Evolutionary conservation across 805 yeast species (phyloP).

Genomic region (Nakazawaea ambrosiae): DNA sequence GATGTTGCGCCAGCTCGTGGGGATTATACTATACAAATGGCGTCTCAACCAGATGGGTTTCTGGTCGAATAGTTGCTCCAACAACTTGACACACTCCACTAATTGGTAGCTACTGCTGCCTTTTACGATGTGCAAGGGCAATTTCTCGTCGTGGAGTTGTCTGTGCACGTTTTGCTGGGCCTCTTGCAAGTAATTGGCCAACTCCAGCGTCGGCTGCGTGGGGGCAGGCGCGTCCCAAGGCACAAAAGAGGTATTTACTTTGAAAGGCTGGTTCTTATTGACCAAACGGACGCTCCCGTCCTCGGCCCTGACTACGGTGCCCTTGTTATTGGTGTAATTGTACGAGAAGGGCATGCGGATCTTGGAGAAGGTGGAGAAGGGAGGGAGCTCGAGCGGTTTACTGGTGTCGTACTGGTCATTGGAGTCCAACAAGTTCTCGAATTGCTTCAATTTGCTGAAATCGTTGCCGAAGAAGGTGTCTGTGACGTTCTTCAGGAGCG

Average conservation of each 20-base stretch:
- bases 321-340: conserved; percentile 67
- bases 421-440: conserved; percentile 26
- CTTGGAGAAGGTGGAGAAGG: conserved; percentile 80
- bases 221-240: conserved; percentile 47
- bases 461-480: conserved; percentile 13
- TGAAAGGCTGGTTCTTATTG: conserved; percentile 35
- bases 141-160: conserved; percentile 15
- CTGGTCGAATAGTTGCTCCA: conserved; percentile 45
- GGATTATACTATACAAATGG: conserved; percentile 54
- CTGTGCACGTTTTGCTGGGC: conserved; percentile 26
- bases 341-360: conserved; percentile 73
- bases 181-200: conserved; percentile 36
- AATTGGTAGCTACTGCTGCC: conserved; percentile 20
- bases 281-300: conserved; percentile 49
- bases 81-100: conserved; percentile 35
- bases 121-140: not conserved
- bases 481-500: conserved; percentile 21
- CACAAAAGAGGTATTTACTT: conserved; percentile 42
- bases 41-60: conserved; percentile 86
- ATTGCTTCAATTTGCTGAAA: conserved; percentile 22
- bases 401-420: conserved; percentile 17
- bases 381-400: conserved; percentile 57
- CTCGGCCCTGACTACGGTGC: conserved; percentile 40
- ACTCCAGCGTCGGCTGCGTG: conserved; percentile 37
- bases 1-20: conserved; percentile 34